Evolutionary conservation across 495 filamentous ascomycete species (phyloP).

Genomic region (Schizothecium vesticola): DNA sequence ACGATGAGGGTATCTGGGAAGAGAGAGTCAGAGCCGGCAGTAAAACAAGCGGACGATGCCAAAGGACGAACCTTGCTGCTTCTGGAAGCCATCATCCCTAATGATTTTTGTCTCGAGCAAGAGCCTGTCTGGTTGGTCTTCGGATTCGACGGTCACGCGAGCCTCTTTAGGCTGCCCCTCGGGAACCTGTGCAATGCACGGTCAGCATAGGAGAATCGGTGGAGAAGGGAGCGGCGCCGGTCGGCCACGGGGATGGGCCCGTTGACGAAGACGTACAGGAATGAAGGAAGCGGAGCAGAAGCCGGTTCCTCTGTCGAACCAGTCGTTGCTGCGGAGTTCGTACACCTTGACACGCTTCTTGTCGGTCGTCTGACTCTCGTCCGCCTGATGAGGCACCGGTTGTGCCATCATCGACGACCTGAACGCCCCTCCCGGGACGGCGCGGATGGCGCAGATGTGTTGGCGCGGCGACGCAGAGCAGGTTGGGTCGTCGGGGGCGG

Average conservation of each 20-base stretch:
- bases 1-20: slow-evolving; percentile 86
- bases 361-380: slow-evolving; percentile 72
- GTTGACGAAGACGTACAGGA: slow-evolving; percentile 54
- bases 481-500: slow-evolving; percentile 31
- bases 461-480: slow-evolving; percentile 39
- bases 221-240: no score
- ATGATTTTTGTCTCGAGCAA: slow-evolving; percentile 85
- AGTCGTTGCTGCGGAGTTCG: slow-evolving; percentile 96
- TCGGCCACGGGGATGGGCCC: neutral
- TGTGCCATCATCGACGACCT: slow-evolving; percentile 73
- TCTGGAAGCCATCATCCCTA: slow-evolving; percentile 95
- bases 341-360: slow-evolving; percentile 99
- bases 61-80: slow-evolving; percentile 77
- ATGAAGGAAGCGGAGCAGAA: slow-evolving; percentile 80
- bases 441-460: slow-evolving; percentile 27
- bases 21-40: slow-evolving; percentile 23
- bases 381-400: slow-evolving; percentile 70
- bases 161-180: slow-evolving; percentile 60
- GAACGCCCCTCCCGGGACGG: slow-evolving; percentile 33
- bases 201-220: slow-evolving; percentile 14
- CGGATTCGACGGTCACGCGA: slow-evolving; percentile 84
- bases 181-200: slow-evolving; percentile 28
- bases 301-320: slow-evolving; percentile 95
- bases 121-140: slow-evolving; percentile 78
- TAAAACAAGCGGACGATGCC: neutral